Evolutionary conservation across 2,329 filamentous ascomycete genomes (phyloP), one percentile per base, ranked within the genome.

Genomic region (Stromatinia cepivora): DNA sequence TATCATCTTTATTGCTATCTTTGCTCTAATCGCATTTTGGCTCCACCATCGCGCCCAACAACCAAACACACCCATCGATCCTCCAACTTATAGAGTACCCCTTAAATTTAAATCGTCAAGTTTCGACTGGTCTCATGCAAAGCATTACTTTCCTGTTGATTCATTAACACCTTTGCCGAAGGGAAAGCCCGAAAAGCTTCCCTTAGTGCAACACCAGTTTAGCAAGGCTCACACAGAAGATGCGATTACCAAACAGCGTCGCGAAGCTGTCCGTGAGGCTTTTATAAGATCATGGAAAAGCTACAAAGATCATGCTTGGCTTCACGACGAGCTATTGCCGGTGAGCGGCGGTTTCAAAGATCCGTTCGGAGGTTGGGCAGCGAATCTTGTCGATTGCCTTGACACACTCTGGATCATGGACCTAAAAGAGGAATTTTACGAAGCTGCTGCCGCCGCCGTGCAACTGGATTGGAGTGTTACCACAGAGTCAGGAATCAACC

Each of bases 341-440:
- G 82, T 94, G 20, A 86, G 86, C 50, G 89, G 88, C 66, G 82
- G 81, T 6, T 86, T 82, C 71, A 87, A 87, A 39, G 90, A 97
- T 77, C 91, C 92, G 0, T 97, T 97, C 79, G 94, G 92, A 76
- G 92, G 91, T 56, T 97, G 93, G 93, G 91, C 91, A 15, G 93
- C 92, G 13, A 94, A 93, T 0, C 78, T 97, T 71, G 90, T 97
- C 5, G 93, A 97, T 80, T 84, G 87, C 1, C 81, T 94, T 62
- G 92, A 95, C 76, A 93, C 92, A 0, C 82, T 95, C 4, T 95
- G 90, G 90, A 93, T 97, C 73, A 93, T 94, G 86, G 91, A 87
- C 42, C 76, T 96, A 79, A 86, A 86, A 74, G 84, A 90, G 0
- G 92, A 95, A 75, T 97, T 96, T 76, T 86, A 92, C 67, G 66